Conservation (phyloP, 768 basidiomycete genomes). For the Coprinopsis sp. region DNA sequence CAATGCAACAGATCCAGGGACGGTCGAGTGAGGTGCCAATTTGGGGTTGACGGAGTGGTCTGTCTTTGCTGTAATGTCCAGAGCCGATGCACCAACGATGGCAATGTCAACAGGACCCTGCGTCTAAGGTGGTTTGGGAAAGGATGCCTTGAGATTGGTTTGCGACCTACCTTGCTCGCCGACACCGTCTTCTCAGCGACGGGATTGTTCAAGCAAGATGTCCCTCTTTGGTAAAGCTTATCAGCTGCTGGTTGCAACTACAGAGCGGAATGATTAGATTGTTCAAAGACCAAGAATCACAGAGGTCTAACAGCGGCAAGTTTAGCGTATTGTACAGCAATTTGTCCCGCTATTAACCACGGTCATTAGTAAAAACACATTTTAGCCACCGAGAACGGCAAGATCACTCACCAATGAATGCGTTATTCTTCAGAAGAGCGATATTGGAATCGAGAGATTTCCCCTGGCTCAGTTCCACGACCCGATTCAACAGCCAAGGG, state of each 20-base stretch:
- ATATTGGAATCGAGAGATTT: slow-evolving; percentile 74
- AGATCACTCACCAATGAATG: slow-evolving; percentile 61
- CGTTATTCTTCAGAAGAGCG: slow-evolving; percentile 86
- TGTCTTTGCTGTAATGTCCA: slow-evolving; percentile 76
- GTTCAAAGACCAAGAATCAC: too few species aligned
- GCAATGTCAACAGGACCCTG: slow-evolving; percentile 47
- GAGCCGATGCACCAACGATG: slow-evolving; percentile 81
- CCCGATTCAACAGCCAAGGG: slow-evolving; percentile 86
- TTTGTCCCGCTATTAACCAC: slow-evolving; percentile 57
- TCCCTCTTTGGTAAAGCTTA: too few species aligned
- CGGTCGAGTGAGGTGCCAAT: slow-evolving; percentile 58
- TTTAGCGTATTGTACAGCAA: slow-evolving; percentile 71
- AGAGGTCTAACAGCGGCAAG: too few species aligned
- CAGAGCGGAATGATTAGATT: too few species aligned
- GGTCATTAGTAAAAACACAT: slow-evolving; percentile 6
- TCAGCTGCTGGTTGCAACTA: too few species aligned
- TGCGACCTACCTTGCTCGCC: too few species aligned
- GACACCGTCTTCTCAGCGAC: too few species aligned
- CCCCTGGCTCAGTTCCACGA: slow-evolving; percentile 76
- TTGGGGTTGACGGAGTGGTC: slow-evolving; percentile 28
- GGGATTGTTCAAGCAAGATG: too few species aligned
- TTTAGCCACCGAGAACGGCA: too few species aligned
- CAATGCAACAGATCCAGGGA: slow-evolving; percentile 69
- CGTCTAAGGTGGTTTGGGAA: too few species aligned
- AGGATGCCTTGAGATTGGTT: too few species aligned